These are phyloP conservation scores for Hemileia vastatrix DNA, from an alignment of 1,284 basidiomycete genomes.

Conservation along the genomic window DNA sequence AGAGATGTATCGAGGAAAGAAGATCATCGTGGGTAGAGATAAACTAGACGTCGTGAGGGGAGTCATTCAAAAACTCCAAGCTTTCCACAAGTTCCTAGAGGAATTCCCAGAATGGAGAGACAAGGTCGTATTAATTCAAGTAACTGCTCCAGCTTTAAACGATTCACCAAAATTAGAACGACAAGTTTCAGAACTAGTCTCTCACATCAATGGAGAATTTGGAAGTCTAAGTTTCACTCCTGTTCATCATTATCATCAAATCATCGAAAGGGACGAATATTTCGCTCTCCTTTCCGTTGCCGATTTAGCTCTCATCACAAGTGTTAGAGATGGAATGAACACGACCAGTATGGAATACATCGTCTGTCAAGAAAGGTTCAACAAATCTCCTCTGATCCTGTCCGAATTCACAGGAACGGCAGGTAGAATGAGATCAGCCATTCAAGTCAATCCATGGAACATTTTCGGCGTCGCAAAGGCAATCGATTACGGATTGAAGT, in stretches of 20 bases:
- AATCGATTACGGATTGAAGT: conserved; percentile 75
- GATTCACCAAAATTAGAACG: conserved; percentile 89
- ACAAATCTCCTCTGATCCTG: conserved; percentile 74
- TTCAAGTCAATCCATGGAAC: conserved; percentile 51
- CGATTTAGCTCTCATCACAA: conserved; percentile 89
- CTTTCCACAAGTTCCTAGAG: conserved; percentile 85
- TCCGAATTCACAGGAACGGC: conserved; percentile 97
- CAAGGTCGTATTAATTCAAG: conserved; percentile 59
- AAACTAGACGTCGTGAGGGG: conserved; percentile 98
- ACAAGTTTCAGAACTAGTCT: conserved; percentile 84
- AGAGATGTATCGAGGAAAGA: conserved; percentile 84
- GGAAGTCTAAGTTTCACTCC: conserved; percentile 91
- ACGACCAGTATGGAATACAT: conserved; percentile 99
- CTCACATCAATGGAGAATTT: conserved; percentile 92
- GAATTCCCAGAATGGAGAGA: conserved; percentile 93
- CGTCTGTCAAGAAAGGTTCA: conserved; percentile 74
- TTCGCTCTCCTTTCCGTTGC: conserved; percentile 88
- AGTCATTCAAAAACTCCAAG: conserved; percentile 90
- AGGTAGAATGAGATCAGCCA: conserved; percentile 67
- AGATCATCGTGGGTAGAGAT: conserved; percentile 94
- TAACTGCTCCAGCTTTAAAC: conserved; percentile 86
- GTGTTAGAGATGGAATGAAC: conserved; percentile 95
- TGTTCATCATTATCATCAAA: conserved; percentile 96
- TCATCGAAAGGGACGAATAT: conserved; percentile 87
- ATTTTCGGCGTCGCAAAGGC: conserved; percentile 77